Conservation (phyloP, 176 grass and related monocot genomes). For the Carex cristatella region DNA sequence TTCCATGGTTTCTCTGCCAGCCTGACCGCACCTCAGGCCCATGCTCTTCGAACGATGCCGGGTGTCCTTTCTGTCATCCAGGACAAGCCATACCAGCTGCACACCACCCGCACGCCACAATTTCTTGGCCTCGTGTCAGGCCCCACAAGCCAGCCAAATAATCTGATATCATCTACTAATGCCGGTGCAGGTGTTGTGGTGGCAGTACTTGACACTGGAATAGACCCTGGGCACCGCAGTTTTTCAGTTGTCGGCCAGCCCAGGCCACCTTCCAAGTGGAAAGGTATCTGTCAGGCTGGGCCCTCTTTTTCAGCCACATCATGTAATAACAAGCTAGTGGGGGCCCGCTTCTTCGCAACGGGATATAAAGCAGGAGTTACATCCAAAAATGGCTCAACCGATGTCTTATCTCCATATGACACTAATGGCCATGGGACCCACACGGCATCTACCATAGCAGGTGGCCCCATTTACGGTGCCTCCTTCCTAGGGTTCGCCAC, state of each 20-base stretch:
- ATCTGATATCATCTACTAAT: slow-evolving; percentile 67
- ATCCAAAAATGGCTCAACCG: slow-evolving; percentile 44
- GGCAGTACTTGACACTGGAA: slow-evolving; percentile 85
- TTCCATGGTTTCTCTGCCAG: slow-evolving; percentile 88
- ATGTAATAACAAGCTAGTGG: slow-evolving; percentile 82
- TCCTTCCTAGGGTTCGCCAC: slow-evolving; percentile 72
- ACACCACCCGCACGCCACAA: slow-evolving; percentile 86
- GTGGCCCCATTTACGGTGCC: slow-evolving; percentile 51
- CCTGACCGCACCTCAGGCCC: slow-evolving; percentile 36
- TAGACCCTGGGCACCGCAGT: slow-evolving; percentile 72
- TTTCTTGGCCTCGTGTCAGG: slow-evolving; percentile 57
- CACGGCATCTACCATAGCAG: slow-evolving; percentile 73
- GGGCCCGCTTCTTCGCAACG: slow-evolving; percentile 77
- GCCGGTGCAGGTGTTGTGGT: slow-evolving; percentile 77
- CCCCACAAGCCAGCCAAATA: slow-evolving; percentile 27
- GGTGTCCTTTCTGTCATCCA: slow-evolving; percentile 71
- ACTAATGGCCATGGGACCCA: slow-evolving; percentile 88
- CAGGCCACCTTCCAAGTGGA: slow-evolving; percentile 59
- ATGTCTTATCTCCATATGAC: slow-evolving; percentile 74
- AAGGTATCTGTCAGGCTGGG: slow-evolving; percentile 60
- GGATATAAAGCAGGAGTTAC: slow-evolving; percentile 30
- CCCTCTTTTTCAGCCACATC: slow-evolving; percentile 45
- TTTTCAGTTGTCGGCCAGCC: slow-evolving; percentile 58
- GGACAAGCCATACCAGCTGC: slow-evolving; percentile 39
- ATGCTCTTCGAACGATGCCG: slow-evolving; percentile 36